phyloP scores from a whole-genome alignment of 139 green algal species.

The Haematococcus lacustris region DNA sequence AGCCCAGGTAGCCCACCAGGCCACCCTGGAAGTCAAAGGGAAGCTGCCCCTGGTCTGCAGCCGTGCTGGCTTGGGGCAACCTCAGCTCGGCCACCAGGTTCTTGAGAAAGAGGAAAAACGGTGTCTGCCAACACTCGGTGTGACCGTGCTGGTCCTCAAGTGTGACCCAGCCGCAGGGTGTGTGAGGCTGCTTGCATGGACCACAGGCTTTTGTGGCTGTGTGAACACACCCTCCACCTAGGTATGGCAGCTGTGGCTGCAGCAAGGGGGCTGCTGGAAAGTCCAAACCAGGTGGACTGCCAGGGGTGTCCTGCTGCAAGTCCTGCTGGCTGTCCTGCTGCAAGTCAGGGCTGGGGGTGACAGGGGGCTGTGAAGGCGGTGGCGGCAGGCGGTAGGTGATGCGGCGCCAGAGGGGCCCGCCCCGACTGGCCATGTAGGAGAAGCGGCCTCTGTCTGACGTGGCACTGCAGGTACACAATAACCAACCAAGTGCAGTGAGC shows the following conservation, averaged over 20 bases:
- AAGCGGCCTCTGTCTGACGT: conserved; percentile 72
- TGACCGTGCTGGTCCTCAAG: neutral
- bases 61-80: conserved; percentile 6
- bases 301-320: neutral
- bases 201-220: neutral
- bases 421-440: conserved; percentile 83
- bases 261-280: neutral
- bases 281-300: neutral
- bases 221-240: no score
- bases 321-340: neutral
- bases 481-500: no score
- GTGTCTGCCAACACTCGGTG: neutral
- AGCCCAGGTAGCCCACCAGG: conserved; percentile 92
- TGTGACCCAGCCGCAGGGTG: neutral
- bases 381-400: conserved; percentile 61
- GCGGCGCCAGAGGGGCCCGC: conserved; percentile 70
- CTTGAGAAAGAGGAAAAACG: conserved; percentile 48
- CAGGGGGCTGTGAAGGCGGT: neutral
- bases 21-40: conserved; percentile 95
- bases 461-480: no score
- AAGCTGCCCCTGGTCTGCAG: conserved; percentile 38
- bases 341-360: neutral
- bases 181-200: neutral
- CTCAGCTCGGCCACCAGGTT: conserved; percentile 13
- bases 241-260: conserved; percentile 8